Evolutionary conservation across 345 rosid genomes (phyloP).

Genomic region (Zanthoxylum bungeanum): DNA sequence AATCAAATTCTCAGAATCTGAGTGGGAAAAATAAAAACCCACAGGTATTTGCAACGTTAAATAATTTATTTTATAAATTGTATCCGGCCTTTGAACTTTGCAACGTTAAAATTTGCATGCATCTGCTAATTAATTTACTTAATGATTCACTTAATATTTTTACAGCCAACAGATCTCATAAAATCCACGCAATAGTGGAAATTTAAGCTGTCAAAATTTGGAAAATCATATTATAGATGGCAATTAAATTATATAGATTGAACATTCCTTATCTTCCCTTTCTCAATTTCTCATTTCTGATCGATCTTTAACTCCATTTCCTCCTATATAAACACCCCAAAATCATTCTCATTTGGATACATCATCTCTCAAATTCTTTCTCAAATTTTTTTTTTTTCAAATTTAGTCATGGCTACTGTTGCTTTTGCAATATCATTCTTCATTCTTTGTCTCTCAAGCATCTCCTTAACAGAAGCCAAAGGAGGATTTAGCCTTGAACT

Average conservation of each 20-base stretch:
- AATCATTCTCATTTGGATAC: background rate
- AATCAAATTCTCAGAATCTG: background rate
- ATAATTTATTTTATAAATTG: background rate
- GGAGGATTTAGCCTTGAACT: slow-evolving; percentile 26
- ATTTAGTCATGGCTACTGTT: background rate
- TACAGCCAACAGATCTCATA: background rate
- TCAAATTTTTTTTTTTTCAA: no score
- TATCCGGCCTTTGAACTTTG: background rate
- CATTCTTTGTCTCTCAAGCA: background rate
- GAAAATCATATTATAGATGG: background rate
- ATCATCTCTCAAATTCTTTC: no score
- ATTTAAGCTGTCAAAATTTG: background rate
- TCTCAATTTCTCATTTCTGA: background rate
- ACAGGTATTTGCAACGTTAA: background rate
- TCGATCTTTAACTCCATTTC: background rate
- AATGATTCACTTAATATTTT: background rate
- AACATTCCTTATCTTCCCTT: background rate
- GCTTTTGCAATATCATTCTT: background rate
- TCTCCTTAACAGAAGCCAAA: slow-evolving; percentile 5
- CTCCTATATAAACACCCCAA: background rate
- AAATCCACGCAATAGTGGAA: background rate
- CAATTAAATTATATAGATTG: background rate
- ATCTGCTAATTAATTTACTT: background rate
- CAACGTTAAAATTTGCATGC: background rate
- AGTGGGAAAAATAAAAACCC: background rate